phyloP scores from a whole-genome alignment of 495 filamentous ascomycete species.

The Tuber borchii region DNA sequence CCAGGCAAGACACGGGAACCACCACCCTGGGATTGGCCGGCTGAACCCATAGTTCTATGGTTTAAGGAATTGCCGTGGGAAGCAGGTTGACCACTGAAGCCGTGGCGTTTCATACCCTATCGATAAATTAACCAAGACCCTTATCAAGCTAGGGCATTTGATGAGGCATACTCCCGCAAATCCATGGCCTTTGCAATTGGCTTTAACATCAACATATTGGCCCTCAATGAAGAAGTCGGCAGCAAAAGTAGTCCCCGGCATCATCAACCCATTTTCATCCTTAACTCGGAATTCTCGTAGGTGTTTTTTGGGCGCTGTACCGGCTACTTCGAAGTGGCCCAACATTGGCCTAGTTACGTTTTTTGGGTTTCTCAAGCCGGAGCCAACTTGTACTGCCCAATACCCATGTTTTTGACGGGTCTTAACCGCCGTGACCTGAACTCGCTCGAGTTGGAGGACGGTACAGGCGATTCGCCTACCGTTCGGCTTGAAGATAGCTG shows the following conservation, averaged over 20 bases:
- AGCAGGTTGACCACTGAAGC: slow-evolving; percentile 78
- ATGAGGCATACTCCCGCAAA: slow-evolving; percentile 60
- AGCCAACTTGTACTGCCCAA: slow-evolving; percentile 82
- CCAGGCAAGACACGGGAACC: slow-evolving; percentile 87
- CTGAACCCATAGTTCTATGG: slow-evolving; percentile 82
- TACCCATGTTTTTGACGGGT: slow-evolving; percentile 75
- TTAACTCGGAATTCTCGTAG: slow-evolving; percentile 80
- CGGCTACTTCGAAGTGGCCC: slow-evolving; percentile 73
- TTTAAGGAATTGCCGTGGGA: slow-evolving; percentile 90
- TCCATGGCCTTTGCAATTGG: slow-evolving; percentile 73
- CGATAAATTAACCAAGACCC: not conserved
- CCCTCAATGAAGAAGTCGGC: slow-evolving; percentile 86
- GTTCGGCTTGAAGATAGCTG: slow-evolving; percentile 71
- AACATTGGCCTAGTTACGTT: slow-evolving; percentile 74
- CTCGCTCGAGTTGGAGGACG: slow-evolving; percentile 86
- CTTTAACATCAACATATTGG: slow-evolving; percentile 80
- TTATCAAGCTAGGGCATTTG: slow-evolving; percentile 28
- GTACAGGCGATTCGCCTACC: slow-evolving; percentile 79
- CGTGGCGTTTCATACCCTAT: slow-evolving; percentile 85
- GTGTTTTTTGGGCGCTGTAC: slow-evolving; percentile 71
- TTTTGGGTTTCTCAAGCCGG: slow-evolving; percentile 64
- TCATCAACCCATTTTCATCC: slow-evolving; percentile 61
- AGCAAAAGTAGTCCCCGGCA: slow-evolving; percentile 63
- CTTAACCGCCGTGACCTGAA: slow-evolving; percentile 81
- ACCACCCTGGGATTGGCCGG: slow-evolving; percentile 79